Conservation (phyloP, 129 eudicot genomes). For the Flaveria sonorensis region DNA sequence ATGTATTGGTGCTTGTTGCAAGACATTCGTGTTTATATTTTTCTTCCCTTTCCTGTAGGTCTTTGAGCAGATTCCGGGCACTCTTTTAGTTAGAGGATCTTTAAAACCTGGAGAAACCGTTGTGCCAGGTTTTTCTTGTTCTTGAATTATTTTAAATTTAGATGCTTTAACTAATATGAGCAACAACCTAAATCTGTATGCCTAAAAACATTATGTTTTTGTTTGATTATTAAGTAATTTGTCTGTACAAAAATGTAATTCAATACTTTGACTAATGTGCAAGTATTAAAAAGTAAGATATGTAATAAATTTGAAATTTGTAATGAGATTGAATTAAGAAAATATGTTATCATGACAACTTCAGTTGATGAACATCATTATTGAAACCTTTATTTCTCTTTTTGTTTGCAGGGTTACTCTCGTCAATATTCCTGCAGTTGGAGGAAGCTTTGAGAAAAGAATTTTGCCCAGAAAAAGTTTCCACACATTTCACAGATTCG, state of each 20-base stretch:
- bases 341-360: neutral
- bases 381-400: neutral
- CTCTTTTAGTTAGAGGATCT: constrained; percentile 83
- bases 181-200: neutral
- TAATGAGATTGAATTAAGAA: neutral
- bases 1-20: too few species aligned
- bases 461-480: constrained; percentile 47
- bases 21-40: neutral
- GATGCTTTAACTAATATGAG: constrained; percentile 3
- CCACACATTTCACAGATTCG: constrained; percentile 21
- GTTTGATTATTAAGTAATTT: neutral
- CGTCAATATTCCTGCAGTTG: constrained; percentile 47
- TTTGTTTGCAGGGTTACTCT: constrained; percentile 55
- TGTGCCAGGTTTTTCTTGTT: constrained; percentile 51
- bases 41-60: constrained; percentile 47
- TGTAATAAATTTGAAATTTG: neutral
- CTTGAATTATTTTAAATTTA: constrained; percentile 19
- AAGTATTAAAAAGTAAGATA: constrained; percentile 4
- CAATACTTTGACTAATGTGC: neutral
- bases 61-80: constrained; percentile 94
- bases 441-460: constrained; percentile 54
- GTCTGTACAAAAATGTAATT: neutral
- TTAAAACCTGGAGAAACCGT: constrained; percentile 56
- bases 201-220: neutral
- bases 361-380: constrained; percentile 9